Base-by-base conservation (phyloP, 148 eudicot species). In the Camellia lanceoleosa region DNA sequence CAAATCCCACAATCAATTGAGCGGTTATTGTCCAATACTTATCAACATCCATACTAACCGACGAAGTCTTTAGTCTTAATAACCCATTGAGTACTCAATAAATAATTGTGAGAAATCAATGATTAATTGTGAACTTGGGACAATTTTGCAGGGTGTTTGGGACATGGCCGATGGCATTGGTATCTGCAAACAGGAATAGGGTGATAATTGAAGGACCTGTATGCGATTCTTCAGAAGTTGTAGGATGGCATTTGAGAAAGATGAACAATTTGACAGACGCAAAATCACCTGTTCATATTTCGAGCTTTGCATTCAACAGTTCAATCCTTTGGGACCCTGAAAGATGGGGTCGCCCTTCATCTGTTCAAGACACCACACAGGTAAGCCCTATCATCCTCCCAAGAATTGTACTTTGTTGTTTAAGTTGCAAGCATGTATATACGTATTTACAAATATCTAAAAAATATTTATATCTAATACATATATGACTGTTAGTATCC, bases 261-360 rank as follows among this genome's bases (percentile, higher is more conserved):
- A 61, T 54, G 78, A 88, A 73, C 64, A 85, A 92, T 62, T 49
- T 66, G 55, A 86, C 88, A 5, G 82, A 80, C 14, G 77, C 65
- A 44, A 85, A 81, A 47, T 77, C 87, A 5, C 87, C 85, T 2
- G 83, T 93, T 79, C 97, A 90, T 51, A 90, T 93, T 74, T 96
- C 99, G 9, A 83, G 93, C 76, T 91, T 93, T 72, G 98, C 92
- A 19, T 96, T 96, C 87, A 96, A 93, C 67, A 96, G 98, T 81
- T 96, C 99, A 4, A 90, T 96, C 76, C 94, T 96, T 1, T 96
- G 99, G 99, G 99, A 96, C 82, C 99, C 99, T 3, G 99, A 93
- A 77, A 85, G 99, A 63, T 96, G 99, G 99, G 99, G 99, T 4
- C 90, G 98, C 63, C 85, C 87, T 7, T 86, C 99, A 23, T 87